These are phyloP conservation scores for Boletus huronensis DNA, from an alignment of 768 basidiomycete species.

Conservation along the genomic window DNA sequence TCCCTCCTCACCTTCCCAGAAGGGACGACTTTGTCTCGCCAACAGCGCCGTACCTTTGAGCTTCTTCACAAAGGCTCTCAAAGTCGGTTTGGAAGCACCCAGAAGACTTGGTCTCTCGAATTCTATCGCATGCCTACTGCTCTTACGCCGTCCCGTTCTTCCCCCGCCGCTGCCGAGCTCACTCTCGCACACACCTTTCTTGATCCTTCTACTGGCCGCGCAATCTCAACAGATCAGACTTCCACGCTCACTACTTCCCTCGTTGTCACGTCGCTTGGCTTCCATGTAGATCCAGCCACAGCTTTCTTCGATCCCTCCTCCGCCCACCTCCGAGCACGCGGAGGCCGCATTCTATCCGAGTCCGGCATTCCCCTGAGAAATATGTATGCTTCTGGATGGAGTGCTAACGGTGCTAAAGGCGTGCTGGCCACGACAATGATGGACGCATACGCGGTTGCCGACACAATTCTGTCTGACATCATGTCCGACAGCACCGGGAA, in stretches of 20 bases:
- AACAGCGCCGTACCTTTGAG: constrained; percentile 64
- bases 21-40: constrained; percentile 44
- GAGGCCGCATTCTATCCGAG: constrained; percentile 47
- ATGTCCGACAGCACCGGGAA: constrained; percentile 11
- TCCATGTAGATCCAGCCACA: constrained; percentile 61
- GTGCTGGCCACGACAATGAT: constrained; percentile 94
- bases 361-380: constrained; percentile 43
- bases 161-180: constrained; percentile 37
- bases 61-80: constrained; percentile 65
- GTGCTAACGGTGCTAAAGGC: constrained; percentile 84
- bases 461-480: constrained; percentile 64
- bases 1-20: constrained; percentile 39
- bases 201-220: constrained; percentile 44
- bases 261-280: constrained; percentile 86
- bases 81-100: constrained; percentile 43
- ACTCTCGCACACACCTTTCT: constrained; percentile 60
- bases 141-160: constrained; percentile 29
- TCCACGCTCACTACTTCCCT: constrained; percentile 62
- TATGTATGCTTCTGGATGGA: constrained; percentile 95
- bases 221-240: constrained; percentile 53
- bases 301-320: constrained; percentile 58
- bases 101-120: constrained; percentile 75
- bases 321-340: constrained; percentile 52
- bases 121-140: constrained; percentile 74
- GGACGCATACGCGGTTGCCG: constrained; percentile 79